Percentiles rank a stretch among this genome's conserved stretches.
These are phyloP conservation scores for Gonapodya prolifera DNA, from an alignment of 192 early-diverging fungal genomes.

Conservation along the genomic window DNA sequence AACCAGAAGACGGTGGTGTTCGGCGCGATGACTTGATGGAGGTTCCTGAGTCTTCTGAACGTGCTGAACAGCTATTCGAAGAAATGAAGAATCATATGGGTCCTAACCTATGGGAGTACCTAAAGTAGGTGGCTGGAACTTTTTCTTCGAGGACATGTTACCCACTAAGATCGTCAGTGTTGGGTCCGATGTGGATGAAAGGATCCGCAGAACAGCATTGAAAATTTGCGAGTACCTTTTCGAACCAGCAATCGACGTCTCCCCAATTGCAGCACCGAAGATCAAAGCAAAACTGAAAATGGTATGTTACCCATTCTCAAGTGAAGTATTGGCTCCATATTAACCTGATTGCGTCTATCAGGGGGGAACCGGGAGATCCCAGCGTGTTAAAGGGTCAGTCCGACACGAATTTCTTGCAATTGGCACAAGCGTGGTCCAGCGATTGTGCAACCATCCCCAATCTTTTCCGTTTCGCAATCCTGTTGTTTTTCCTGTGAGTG, in stretches of 20 bases:
- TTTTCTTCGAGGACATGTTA: neutral
- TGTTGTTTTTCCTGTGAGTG: neutral
- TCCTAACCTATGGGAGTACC: neutral
- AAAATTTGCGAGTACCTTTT: neutral
- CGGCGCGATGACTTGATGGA: neutral
- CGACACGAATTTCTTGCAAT: neutral
- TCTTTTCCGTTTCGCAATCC: neutral
- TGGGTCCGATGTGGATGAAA: neutral
- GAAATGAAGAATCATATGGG: constrained; percentile 4
- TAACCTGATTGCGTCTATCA: neutral
- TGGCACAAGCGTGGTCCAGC: neutral
- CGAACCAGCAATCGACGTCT: neutral
- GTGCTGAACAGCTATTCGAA: constrained; percentile 1
- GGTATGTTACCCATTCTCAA: neutral
- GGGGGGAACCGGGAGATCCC: neutral
- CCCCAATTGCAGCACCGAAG: neutral
- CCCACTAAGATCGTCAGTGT: neutral
- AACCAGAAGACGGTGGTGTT: too few relatives aligned
- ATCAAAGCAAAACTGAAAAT: neutral
- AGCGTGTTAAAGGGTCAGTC: neutral
- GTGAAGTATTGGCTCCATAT: neutral
- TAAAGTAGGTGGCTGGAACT: neutral
- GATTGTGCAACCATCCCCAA: neutral
- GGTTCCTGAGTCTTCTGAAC: neutral
- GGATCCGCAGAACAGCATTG: neutral